phyloP scores from a whole-genome alignment of 75 land plant species.

The Picea glauca region DNA sequence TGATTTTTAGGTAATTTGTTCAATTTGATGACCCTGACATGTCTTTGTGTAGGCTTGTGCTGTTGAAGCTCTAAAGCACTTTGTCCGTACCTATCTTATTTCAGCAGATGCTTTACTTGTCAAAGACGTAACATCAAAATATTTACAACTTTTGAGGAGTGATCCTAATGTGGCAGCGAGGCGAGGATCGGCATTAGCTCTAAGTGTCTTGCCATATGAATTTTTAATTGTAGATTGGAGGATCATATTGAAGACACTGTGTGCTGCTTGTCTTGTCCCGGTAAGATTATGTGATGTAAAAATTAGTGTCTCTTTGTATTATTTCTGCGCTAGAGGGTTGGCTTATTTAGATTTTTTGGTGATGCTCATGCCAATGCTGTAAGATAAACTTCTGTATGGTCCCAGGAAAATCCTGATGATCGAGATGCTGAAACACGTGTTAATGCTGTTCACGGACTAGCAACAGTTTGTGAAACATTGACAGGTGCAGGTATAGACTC shows the following conservation, averaged over 20 bases:
- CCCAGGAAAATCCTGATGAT: conserved; percentile 85
- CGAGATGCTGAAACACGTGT: conserved; percentile 98
- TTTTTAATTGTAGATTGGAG: conserved; percentile 62
- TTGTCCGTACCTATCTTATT: conserved; percentile 56
- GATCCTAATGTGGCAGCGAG: conserved; percentile 88
- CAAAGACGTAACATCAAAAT: conserved; percentile 40
- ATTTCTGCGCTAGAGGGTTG: background rate
- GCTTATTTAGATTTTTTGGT: background rate
- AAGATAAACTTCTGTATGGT: conserved; percentile 6
- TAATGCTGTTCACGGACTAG: conserved; percentile 79
- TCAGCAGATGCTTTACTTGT: conserved; percentile 19
- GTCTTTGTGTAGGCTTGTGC: conserved; percentile 60
- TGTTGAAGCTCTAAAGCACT: conserved; percentile 66
- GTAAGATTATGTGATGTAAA: conserved; percentile 14
- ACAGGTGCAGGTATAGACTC: conserved; percentile 19
- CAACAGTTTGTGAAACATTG: conserved; percentile 77
- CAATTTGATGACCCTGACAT: conserved; percentile 1
- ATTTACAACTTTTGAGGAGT: conserved; percentile 54
- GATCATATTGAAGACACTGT: conserved; percentile 59
- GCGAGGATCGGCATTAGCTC: conserved; percentile 88
- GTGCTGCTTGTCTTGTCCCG: conserved; percentile 55
- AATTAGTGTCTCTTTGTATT: background rate
- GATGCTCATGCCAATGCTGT: background rate
- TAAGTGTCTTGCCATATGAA: conserved; percentile 71
- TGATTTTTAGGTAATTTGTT: background rate